Conservation (phyloP, 1,284 basidiomycete species). For the Ceratobasidium sp. region DNA sequence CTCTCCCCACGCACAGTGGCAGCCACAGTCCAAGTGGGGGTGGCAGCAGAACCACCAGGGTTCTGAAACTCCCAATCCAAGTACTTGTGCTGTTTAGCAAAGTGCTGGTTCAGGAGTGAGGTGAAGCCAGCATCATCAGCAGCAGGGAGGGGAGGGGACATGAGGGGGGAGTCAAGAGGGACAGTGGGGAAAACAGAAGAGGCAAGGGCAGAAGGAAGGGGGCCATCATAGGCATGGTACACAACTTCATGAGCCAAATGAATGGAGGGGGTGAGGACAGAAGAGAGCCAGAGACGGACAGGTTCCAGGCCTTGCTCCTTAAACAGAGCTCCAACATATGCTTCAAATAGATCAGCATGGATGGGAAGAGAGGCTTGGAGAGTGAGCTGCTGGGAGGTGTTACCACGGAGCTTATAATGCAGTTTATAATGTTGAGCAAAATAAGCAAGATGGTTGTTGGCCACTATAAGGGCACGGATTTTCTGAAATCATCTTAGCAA, state of each 20-base stretch:
- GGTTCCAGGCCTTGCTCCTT: constrained; percentile 33
- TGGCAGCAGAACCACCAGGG: constrained; percentile 19
- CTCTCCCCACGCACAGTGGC: constrained; percentile 24
- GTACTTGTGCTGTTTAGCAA: constrained; percentile 34
- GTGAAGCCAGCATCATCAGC: constrained; percentile 36
- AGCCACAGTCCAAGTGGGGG: constrained; percentile 42
- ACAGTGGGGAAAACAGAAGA: neutral
- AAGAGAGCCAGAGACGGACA: constrained; percentile 30
- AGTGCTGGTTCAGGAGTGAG: constrained; percentile 43
- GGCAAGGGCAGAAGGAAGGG: constrained; percentile 9
- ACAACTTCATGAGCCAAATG: constrained; percentile 41
- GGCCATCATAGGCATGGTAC: constrained; percentile 19
- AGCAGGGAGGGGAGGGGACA: constrained; percentile 27
- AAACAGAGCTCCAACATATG: constrained; percentile 44
- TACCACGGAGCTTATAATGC: constrained; percentile 34
- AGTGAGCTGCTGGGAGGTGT: constrained; percentile 37
- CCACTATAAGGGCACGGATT: constrained; percentile 41
- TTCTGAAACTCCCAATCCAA: constrained; percentile 38
- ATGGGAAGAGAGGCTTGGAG: constrained; percentile 37
- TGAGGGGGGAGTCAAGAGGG: constrained; percentile 7
- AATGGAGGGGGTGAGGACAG: constrained; percentile 40
- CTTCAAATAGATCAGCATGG: constrained; percentile 46
- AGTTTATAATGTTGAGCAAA: constrained; percentile 41
- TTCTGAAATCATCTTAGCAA: constrained; percentile 35
- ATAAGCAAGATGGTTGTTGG: constrained; percentile 42